Evolutionary conservation across 2,329 filamentous ascomycete genomes (phyloP), one percentile per base, ranked within the genome.

Genomic region (Torrubiella hemipterigena): DNA sequence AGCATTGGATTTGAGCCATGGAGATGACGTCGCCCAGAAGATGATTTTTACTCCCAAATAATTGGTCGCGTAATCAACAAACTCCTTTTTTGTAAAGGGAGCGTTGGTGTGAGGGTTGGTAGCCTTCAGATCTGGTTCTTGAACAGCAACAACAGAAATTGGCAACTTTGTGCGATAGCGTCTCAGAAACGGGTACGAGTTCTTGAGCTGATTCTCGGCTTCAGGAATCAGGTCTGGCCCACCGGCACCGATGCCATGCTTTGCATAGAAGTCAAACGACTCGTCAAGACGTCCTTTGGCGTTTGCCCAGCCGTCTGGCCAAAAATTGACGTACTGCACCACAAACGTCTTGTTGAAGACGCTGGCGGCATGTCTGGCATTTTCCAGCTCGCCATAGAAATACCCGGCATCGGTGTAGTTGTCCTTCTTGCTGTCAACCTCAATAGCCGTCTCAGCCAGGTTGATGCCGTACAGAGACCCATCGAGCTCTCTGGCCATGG

Each of bases 261-360:
- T 18, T 8, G 36, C 34, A 20, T 37, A 38, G 23, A 24, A 41
- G 16, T 40, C 29, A 12, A 42, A 42, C 7, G 38, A 40, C 11
- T 34, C 29, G 9, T 13, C 14, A 9, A 32, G 14, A 6, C 24
- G 32, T 28, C 13, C 23, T 27, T 38, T 38, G 25, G 29, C 33
- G 19, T 42, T 35, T 3, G 16, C 32, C 38, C 38, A 40, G 11
- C 36, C 41, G 14, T 35, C 31, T 15, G 41, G 41, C 41, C 41
- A 43, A 30, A 42, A 43, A 24, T 43, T 43, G 28, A 43, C 38
- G 29, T 43, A 43, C 23, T 43, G 41, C 17, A 43, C 41, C 7
- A 30, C 38, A 26, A 29, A 33, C 10, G 39, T 34, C 29, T 38
- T 33, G 8, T 30, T 24, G 36, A 43, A 43, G 12, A 34, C 36